These are phyloP conservation scores for Oidiodendron maius DNA, from an alignment of 495 filamentous ascomycete genomes.

Conservation along the genomic window DNA sequence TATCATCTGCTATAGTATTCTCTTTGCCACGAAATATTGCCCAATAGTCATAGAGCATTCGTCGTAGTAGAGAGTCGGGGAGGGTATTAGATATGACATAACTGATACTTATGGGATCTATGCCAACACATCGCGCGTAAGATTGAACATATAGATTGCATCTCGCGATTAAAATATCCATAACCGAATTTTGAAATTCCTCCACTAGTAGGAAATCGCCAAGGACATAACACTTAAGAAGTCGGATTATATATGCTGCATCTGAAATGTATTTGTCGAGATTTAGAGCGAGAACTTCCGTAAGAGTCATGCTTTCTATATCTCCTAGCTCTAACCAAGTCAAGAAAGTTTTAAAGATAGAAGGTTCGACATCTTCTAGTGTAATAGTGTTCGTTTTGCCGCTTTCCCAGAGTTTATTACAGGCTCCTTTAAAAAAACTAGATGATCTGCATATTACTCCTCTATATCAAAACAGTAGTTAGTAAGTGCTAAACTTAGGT, in stretches of 20 bases:
- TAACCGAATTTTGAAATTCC: neutral
- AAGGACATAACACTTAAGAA: neutral
- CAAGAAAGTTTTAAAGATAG: neutral
- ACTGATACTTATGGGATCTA: too few relatives aligned
- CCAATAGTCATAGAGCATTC: too few relatives aligned
- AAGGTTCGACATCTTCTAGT: neutral
- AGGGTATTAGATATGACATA: too few relatives aligned
- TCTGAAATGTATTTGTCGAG: neutral
- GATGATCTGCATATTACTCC: neutral
- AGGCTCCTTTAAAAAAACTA: neutral
- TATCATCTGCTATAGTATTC: too few relatives aligned
- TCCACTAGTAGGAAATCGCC: neutral
- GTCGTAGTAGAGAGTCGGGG: too few relatives aligned
- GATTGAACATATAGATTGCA: neutral
- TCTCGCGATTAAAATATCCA: neutral
- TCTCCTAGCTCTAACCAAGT: neutral
- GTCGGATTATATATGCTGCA: neutral
- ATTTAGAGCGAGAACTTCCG: neutral
- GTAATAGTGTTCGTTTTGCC: neutral
- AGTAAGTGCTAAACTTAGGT: too few relatives aligned
- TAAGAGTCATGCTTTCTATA: neutral
- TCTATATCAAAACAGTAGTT: too few relatives aligned
- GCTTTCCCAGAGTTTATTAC: neutral
- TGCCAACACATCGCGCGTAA: too few relatives aligned
- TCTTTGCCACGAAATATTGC: too few relatives aligned